Conservation (phyloP, 345 rosid genomes). For the Mallotus nudiflorus region DNA sequence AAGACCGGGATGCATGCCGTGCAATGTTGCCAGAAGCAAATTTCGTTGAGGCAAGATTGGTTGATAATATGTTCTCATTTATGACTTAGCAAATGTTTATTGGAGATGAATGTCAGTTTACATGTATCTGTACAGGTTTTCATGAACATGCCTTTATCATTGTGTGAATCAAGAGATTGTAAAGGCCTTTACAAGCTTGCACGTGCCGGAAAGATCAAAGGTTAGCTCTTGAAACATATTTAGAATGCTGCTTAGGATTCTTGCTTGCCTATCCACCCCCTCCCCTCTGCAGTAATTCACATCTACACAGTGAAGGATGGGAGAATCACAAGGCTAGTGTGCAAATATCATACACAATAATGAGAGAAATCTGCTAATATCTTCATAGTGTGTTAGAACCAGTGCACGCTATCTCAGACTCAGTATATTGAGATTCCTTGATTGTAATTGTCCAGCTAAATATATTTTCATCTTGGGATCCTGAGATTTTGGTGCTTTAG, state of each 20-base stretch:
- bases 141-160: slow-evolving; percentile 79
- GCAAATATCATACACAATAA: too few species aligned
- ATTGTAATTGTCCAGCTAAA: neutral
- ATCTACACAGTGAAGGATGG: neutral
- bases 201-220: slow-evolving; percentile 90
- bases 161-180: slow-evolving; percentile 87
- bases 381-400: too few species aligned
- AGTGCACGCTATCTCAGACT: neutral
- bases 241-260: neutral
- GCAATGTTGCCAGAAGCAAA: slow-evolving; percentile 61
- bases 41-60: slow-evolving; percentile 71
- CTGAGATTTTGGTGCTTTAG: neutral
- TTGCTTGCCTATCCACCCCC: neutral
- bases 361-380: too few species aligned
- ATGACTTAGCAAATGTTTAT: neutral
- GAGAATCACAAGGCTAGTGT: neutral
- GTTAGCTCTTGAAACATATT: slow-evolving; percentile 26
- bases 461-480: neutral
- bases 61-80: neutral
- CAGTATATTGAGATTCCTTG: neutral
- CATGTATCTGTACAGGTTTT: slow-evolving; percentile 51
- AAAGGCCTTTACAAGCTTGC: slow-evolving; percentile 95
- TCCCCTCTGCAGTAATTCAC: neutral
- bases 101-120: slow-evolving; percentile 7
- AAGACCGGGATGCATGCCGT: slow-evolving; percentile 84